These are phyloP conservation scores for Pythium folliculosum DNA, from an alignment of 352 stramenopile species.

Conservation along the genomic window DNA sequence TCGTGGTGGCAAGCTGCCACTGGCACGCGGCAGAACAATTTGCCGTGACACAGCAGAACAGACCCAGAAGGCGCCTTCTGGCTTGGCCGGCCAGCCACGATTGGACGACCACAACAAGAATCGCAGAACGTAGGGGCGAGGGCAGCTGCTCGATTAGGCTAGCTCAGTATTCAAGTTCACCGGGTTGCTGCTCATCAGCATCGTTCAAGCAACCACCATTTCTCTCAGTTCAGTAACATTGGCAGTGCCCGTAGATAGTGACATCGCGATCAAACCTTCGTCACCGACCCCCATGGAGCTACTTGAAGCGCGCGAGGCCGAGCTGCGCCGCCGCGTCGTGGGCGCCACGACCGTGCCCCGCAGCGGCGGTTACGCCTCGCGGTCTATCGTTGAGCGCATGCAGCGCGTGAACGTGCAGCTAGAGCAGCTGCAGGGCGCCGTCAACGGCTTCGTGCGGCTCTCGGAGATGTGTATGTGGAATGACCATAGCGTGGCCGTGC, in stretches of 20 bases:
- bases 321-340: slow-evolving; percentile 32
- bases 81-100: neutral
- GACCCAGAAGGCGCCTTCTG: neutral
- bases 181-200: no score
- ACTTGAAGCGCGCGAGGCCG: slow-evolving; percentile 50
- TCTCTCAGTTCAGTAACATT: neutral
- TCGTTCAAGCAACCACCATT: neutral
- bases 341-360: neutral
- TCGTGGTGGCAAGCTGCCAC: neutral
- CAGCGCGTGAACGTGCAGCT: slow-evolving; percentile 30
- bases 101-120: slow-evolving; percentile 3
- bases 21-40: slow-evolving; percentile 1
- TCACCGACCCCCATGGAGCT: slow-evolving; percentile 41
- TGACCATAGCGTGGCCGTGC: no score
- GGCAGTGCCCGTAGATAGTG: neutral
- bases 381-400: slow-evolving; percentile 31
- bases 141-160: neutral
- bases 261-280: neutral
- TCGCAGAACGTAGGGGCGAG: neutral
- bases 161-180: neutral
- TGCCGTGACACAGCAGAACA: slow-evolving; percentile 3
- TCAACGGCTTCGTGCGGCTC: slow-evolving; percentile 47
- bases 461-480: slow-evolving; percentile 34
- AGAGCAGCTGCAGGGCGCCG: slow-evolving; percentile 28
- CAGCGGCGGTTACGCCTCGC: slow-evolving; percentile 27